A percentile compares a stretch with the other conserved stretches of the same genome.
phyloP scores from a whole-genome alignment of 257 asterid species.

The Solanum acaule region DNA sequence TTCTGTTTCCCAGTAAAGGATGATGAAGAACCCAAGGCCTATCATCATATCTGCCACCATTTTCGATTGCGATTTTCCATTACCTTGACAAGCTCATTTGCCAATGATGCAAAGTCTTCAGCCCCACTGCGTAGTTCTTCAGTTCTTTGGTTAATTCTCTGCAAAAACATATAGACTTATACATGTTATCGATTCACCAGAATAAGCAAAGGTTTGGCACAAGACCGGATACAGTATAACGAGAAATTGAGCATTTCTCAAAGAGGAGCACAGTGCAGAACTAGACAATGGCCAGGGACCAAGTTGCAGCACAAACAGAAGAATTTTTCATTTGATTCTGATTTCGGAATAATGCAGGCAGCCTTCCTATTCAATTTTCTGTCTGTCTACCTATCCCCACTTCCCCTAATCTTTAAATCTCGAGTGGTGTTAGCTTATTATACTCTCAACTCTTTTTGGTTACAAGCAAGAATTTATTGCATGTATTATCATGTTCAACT shows the following conservation, averaged over 20 bases:
- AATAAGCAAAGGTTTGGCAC: neutral
- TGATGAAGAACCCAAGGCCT: neutral
- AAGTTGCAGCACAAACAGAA: neutral
- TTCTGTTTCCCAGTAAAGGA: neutral
- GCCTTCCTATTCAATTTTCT: neutral
- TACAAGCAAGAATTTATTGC: neutral
- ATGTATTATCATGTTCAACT: neutral
- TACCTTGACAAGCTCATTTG: slow-evolving; percentile 79
- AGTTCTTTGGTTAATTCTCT: slow-evolving; percentile 67
- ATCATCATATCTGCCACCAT: slow-evolving; percentile 70
- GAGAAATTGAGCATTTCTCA: neutral
- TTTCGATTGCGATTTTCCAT: slow-evolving; percentile 80
- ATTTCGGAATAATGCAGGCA: neutral
- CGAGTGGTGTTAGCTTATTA: neutral
- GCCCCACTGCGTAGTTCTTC: slow-evolving; percentile 77
- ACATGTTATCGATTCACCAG: neutral
- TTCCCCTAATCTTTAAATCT: neutral
- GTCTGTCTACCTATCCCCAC: neutral
- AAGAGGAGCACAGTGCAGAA: neutral
- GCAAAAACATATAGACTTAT: slow-evolving; percentile 1
- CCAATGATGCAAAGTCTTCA: slow-evolving; percentile 81
- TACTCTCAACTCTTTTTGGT: neutral
- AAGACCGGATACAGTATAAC: neutral
- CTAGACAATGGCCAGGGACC: neutral
- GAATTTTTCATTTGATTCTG: neutral